Percentiles rank a stretch among this genome's conserved stretches.
phyloP scores from a whole-genome alignment of 768 basidiomycete genomes.

The Sarcodon aspratus region DNA sequence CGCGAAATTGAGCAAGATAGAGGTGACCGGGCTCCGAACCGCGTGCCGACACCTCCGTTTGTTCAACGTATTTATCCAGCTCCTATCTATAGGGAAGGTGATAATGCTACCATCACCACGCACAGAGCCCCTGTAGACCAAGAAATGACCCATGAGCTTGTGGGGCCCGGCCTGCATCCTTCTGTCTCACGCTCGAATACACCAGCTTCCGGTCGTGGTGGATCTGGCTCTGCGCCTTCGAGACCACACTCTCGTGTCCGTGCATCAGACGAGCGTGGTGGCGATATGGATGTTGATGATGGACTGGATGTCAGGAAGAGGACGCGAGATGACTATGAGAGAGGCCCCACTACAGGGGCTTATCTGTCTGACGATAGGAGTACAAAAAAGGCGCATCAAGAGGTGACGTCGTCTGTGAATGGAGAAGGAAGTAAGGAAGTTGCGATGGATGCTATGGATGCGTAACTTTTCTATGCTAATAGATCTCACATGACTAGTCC shows the following conservation, averaged over 20 bases:
- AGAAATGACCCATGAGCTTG: constrained; percentile 8
- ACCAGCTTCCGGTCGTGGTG: constrained; percentile 9
- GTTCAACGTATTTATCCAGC: not conserved
- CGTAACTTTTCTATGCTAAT: not conserved
- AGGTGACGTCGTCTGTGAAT: not conserved
- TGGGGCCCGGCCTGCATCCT: constrained; percentile 3
- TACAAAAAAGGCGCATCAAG: not conserved
- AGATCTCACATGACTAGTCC: too few species aligned
- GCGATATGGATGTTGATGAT: not conserved
- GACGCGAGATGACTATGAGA: not conserved
- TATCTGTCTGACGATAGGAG: not conserved
- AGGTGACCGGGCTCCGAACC: constrained; percentile 10
- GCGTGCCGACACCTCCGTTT: constrained; percentile 6
- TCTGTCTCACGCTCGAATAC: constrained; percentile 14
- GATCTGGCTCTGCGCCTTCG: constrained; percentile 11
- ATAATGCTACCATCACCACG: constrained; percentile 4
- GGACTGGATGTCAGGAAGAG: not conserved
- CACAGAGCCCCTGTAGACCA: constrained; percentile 9
- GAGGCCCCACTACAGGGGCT: not conserved
- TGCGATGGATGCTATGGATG: not conserved
- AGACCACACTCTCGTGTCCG: constrained; percentile 4
- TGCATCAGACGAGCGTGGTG: not conserved
- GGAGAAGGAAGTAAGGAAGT: not conserved
- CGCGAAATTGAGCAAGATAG: constrained; percentile 14
- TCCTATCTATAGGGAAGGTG: not conserved